Percentiles rank a stretch among this genome's conserved stretches.
Evolutionary conservation across 192 early-diverging fungal species (phyloP).

Genomic region (Umbelopsis ramanniana): DNA sequence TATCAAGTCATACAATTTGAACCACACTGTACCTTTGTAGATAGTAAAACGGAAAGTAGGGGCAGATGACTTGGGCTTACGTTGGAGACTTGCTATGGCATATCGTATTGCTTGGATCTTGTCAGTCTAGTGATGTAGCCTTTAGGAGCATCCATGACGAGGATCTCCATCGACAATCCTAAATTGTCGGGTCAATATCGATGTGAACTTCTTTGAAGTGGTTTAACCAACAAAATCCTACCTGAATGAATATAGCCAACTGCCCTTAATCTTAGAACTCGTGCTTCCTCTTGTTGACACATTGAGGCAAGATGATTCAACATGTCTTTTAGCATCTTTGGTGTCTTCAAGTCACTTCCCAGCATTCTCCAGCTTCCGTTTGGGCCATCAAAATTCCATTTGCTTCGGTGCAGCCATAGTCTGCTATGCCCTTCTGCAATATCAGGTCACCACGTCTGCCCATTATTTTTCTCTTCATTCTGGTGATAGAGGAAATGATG

Average conservation of each 20-base stretch:
- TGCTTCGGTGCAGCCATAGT: slow-evolving; percentile 35
- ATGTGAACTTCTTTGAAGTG: too few relatives aligned
- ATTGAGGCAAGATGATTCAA: slow-evolving; percentile 15
- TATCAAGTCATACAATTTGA: too few relatives aligned
- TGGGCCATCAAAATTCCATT: slow-evolving; percentile 24
- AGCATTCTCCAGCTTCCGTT: slow-evolving; percentile 21
- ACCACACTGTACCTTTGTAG: too few relatives aligned
- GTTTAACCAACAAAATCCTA: background rate
- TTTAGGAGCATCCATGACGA: too few relatives aligned
- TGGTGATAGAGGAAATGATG: background rate
- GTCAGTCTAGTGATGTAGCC: too few relatives aligned
- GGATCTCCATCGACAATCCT: too few relatives aligned
- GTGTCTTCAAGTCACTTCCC: slow-evolving; percentile 24
- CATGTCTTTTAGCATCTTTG: slow-evolving; percentile 40
- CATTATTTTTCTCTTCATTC: slow-evolving; percentile 25
- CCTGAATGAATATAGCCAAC: background rate
- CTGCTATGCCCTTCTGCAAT: slow-evolving; percentile 20
- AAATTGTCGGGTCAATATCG: too few relatives aligned
- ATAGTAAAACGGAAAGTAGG: too few relatives aligned
- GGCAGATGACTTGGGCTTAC: too few relatives aligned
- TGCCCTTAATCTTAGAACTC: background rate
- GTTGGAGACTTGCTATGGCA: too few relatives aligned
- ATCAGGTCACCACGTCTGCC: slow-evolving; percentile 30
- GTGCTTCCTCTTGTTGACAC: background rate
- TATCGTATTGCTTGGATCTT: too few relatives aligned